phyloP scores from a whole-genome alignment of 305 asterid genomes.

The Fraxinus nigra region DNA sequence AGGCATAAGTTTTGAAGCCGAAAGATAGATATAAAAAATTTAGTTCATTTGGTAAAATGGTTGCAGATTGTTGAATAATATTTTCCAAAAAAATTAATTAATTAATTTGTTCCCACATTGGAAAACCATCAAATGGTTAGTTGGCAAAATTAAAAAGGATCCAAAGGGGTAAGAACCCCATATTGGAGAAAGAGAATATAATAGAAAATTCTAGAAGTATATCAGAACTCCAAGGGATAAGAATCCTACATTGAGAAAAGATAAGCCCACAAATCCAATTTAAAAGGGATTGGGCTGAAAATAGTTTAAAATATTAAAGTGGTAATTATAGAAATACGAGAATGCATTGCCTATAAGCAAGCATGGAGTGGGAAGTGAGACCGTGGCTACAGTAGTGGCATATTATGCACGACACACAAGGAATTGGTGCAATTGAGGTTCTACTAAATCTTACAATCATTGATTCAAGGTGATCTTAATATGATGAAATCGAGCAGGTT shows the following conservation, averaged over 20 bases:
- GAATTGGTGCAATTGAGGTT: background rate
- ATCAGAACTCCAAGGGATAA: background rate
- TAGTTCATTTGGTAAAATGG: background rate
- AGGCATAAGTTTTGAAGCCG: background rate
- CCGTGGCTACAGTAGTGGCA: background rate
- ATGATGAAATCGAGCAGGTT: background rate
- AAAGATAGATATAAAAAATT: background rate
- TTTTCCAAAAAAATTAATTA: background rate
- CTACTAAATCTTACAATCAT: background rate
- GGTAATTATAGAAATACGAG: background rate
- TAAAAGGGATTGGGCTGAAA: background rate
- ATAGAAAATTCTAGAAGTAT: background rate
- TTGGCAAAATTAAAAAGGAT: background rate
- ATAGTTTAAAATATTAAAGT: background rate
- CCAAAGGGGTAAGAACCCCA: background rate
- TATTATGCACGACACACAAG: background rate
- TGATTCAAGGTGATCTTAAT: background rate
- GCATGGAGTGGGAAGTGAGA: background rate
- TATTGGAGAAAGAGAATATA: background rate
- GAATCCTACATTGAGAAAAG: background rate
- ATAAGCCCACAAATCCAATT: background rate
- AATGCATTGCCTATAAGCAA: background rate
- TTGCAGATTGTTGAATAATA: background rate
- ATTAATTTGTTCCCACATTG: background rate
- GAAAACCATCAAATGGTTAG: background rate